A percentile compares a stretch with the other conserved stretches of the same genome.
These are phyloP conservation scores for Aspergillus kassunensis DNA, from an alignment of 495 filamentous ascomycete species.

Conservation along the genomic window DNA sequence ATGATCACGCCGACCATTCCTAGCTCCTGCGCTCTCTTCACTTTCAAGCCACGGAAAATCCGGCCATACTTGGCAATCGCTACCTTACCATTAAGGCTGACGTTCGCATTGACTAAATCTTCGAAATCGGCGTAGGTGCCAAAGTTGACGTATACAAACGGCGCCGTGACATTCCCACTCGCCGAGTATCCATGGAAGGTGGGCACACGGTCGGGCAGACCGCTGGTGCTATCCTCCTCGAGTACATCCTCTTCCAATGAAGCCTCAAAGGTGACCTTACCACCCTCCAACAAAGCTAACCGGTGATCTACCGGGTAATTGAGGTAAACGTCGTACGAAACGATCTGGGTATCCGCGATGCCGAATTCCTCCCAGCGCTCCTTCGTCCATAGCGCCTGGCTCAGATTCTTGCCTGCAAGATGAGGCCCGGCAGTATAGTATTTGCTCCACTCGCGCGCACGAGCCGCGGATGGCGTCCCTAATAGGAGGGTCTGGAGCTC, in stretches of 20 bases:
- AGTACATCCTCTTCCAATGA: slow-evolving; percentile 80
- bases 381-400: slow-evolving; percentile 82
- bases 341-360: slow-evolving; percentile 64
- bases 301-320: slow-evolving; percentile 84
- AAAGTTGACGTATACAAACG: slow-evolving; percentile 83
- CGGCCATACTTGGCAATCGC: slow-evolving; percentile 82
- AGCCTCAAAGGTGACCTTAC: slow-evolving; percentile 69
- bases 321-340: slow-evolving; percentile 82
- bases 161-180: slow-evolving; percentile 82
- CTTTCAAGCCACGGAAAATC: slow-evolving; percentile 86
- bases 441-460: slow-evolving; percentile 74
- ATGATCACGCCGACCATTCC: slow-evolving; percentile 86
- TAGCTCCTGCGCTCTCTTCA: slow-evolving; percentile 87
- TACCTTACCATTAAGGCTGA: slow-evolving; percentile 79
- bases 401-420: slow-evolving; percentile 83
- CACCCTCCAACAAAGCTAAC: slow-evolving; percentile 67
- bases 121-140: slow-evolving; percentile 82
- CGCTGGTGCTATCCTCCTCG: slow-evolving; percentile 76
- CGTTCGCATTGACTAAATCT: slow-evolving; percentile 70
- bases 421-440: slow-evolving; percentile 91
- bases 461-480: slow-evolving; percentile 63
- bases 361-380: slow-evolving; percentile 84
- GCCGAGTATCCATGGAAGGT: slow-evolving; percentile 96
- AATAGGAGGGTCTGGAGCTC: slow-evolving; percentile 68
- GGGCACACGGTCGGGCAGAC: slow-evolving; percentile 70